Base-by-base conservation (phyloP, 2,329 filamentous ascomycete genomes). In the Aspergillus intermedius region DNA sequence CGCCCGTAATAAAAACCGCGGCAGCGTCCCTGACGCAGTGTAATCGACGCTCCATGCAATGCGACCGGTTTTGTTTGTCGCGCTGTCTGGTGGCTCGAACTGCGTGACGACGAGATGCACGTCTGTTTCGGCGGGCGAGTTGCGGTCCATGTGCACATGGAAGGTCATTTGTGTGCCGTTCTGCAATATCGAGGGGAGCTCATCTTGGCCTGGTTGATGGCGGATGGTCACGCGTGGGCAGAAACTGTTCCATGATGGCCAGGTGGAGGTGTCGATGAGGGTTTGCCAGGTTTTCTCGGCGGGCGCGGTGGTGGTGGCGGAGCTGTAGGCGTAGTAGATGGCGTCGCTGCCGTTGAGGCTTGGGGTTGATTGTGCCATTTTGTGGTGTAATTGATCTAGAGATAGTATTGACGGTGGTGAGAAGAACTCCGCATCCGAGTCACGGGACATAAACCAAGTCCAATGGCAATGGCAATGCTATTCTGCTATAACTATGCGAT, bases 171-270 rank as follows among this genome's bases (percentile, higher is more conserved):
- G 64, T 2, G 73, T 75, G 15, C 70, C 72, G 1, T 55, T 47
- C 51, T 70, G 67, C 5, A 73, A 60, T 17, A 59, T 44, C 9
- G 60, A 57, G 0, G 62, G 63, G 44, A 57, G 54, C 0, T 51
- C 12, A 8, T 37, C 45, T 32, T 53, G 40, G 37, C 57, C 39
- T 49, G 72, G 65, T 25, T 75, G 73, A 34, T 66, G 63, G 41
- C 65, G 70, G 54, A 77, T 71, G n/a, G 66, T 68, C 4, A 75
- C 72, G 21, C 64, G 62, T 2, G 73, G 68, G 5, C 73, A 63
- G 56, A 76, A 77, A 5, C 63, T 62, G 54, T 76, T 77, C 75
- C 75, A 77, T 42, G 67, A 56, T 19, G 67, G 64, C 69, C 70
- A 77, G 45, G 68, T 71, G 19, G 71, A 68, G 23, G 72, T 71